phyloP scores from a whole-genome alignment of 2,329 filamentous ascomycete species.

The Alternaria brassicae region DNA sequence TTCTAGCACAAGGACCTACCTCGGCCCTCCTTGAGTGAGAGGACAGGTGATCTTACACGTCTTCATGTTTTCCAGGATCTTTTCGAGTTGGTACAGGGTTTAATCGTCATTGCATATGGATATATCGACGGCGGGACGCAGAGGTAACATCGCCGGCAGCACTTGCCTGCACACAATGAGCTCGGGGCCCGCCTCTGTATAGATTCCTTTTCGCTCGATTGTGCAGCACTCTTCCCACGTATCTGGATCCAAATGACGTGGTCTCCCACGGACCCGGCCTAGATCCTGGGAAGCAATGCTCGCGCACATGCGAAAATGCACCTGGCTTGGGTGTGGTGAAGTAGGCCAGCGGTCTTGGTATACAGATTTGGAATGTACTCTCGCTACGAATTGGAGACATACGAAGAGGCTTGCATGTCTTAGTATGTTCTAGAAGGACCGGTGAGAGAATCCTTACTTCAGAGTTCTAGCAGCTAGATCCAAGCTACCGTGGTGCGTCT shows the following conservation, averaged over 20 bases:
- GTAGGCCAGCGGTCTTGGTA: not conserved
- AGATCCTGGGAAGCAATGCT: not conserved
- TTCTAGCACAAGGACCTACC: not conserved
- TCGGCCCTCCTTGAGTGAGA: not conserved
- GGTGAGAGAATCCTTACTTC: not conserved
- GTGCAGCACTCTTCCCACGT: not conserved
- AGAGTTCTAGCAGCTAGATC: not conserved
- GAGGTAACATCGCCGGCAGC: not conserved
- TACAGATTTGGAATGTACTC: not conserved
- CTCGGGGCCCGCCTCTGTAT: not conserved
- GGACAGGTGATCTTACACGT: not conserved
- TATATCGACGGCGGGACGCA: not conserved
- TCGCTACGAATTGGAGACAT: not conserved
- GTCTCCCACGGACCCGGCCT: not conserved
- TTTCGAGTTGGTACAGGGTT: not conserved
- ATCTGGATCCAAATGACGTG: conserved; percentile 2
- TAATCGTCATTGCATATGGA: not conserved
- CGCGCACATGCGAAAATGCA: not conserved
- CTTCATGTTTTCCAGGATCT: not conserved
- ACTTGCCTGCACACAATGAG: not conserved
- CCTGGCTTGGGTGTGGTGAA: not conserved
- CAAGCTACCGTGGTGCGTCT: not conserved
- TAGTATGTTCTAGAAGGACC: not conserved
- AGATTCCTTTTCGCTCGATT: not conserved
- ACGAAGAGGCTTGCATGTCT: not conserved